Evolutionary conservation across 23 red algal species (phyloP).

Genomic region (Chondrus crispus): DNA sequence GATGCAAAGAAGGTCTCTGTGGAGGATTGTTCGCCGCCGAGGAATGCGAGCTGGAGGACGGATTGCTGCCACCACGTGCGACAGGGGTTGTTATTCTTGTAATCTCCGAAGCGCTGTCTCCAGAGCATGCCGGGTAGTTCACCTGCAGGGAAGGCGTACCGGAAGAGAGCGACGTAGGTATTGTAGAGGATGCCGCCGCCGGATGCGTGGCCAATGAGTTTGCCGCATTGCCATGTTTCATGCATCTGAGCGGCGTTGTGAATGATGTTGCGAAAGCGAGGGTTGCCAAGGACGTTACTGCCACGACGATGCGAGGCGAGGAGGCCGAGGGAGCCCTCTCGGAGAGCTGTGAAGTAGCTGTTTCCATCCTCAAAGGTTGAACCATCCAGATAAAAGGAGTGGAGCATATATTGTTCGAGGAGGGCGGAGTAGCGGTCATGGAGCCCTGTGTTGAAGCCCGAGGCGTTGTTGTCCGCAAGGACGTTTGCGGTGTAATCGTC

Average conservation of each 20-base stretch:
- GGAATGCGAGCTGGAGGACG: not conserved
- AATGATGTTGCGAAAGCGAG: conserved; percentile 47
- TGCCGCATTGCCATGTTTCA: conserved; percentile 61
- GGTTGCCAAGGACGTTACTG: conserved; percentile 18
- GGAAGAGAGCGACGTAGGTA: conserved; percentile 15
- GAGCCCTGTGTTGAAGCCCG: conserved; percentile 33
- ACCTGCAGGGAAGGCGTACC: conserved; percentile 41
- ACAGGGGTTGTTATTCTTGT: conserved; percentile 51
- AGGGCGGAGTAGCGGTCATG: conserved; percentile 22
- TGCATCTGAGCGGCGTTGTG: conserved; percentile 58
- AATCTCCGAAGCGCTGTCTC: conserved; percentile 40
- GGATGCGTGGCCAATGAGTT: conserved; percentile 49
- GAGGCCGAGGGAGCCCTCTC: conserved; percentile 36
- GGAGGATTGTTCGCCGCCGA: conserved; percentile 49
- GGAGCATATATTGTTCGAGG: conserved; percentile 16
- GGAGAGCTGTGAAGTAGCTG: conserved; percentile 34
- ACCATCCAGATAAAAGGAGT: conserved; percentile 51
- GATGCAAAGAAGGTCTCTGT: not conserved
- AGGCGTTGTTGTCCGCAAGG: not conserved
- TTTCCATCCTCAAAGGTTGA: conserved; percentile 66
- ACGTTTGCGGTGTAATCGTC: conserved; percentile 32
- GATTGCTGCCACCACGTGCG: conserved; percentile 44
- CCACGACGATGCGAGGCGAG: conserved; percentile 36
- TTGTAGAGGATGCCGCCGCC: conserved; percentile 43
- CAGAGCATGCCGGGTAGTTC: conserved; percentile 37